A percentile compares a stretch with the other conserved stretches of the same genome.
Conservation (phyloP, 805 yeast species). For the Candida broadrunensis region DNA sequence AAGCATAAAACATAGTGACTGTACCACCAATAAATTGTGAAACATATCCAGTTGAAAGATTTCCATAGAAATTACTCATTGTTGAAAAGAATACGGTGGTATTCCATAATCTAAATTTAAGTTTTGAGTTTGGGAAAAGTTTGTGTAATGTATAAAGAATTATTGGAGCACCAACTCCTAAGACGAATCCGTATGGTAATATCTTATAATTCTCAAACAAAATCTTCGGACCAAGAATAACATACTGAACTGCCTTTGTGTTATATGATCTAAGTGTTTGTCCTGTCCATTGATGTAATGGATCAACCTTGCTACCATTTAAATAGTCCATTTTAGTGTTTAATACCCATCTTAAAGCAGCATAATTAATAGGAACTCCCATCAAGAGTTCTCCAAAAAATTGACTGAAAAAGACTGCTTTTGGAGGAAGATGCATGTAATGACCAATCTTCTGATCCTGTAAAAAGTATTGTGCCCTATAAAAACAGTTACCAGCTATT, state of each 20-base stretch:
- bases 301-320: conserved; percentile 30
- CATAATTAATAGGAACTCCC: conserved; percentile 47
- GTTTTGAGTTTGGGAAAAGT: conserved; percentile 15
- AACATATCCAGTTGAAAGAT: conserved; percentile 42
- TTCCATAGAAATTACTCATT: conserved; percentile 42
- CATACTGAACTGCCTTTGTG: conserved; percentile 46
- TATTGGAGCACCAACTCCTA: conserved; percentile 36
- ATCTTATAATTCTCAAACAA: conserved; percentile 36
- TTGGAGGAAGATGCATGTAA: conserved; percentile 50
- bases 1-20: conserved; percentile 39
- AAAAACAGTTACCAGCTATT: conserved; percentile 44
- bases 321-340: conserved; percentile 29
- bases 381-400: conserved; percentile 46
- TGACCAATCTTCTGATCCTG: conserved; percentile 42
- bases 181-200: conserved; percentile 39
- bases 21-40: conserved; percentile 44
- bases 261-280: conserved; percentile 35
- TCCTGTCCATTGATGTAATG: conserved; percentile 48
- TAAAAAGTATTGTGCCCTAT: conserved; percentile 16
- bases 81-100: conserved; percentile 44
- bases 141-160: conserved; percentile 20
- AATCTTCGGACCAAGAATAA: conserved; percentile 39
- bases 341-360: conserved; percentile 44
- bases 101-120: conserved; percentile 33
- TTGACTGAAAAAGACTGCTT: conserved; percentile 45